phyloP scores from a whole-genome alignment of 192 early-diverging fungal species.

The Coemansia sp. region DNA sequence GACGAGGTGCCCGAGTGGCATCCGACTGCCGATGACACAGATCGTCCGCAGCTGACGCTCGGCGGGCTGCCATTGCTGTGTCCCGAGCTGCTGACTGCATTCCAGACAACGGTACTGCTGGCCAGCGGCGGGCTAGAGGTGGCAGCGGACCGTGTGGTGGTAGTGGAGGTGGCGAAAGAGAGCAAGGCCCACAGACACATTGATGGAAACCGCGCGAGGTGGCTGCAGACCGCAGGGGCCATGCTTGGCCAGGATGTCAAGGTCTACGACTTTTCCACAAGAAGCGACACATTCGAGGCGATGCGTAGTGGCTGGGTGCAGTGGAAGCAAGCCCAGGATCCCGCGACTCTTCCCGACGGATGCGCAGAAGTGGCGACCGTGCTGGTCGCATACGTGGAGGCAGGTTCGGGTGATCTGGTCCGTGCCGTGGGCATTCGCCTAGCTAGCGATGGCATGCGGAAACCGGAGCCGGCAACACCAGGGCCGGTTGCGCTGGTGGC shows the following conservation, averaged over 20 bases:
- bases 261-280: neutral
- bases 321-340: neutral
- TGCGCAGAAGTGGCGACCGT: neutral
- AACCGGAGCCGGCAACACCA: neutral
- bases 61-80: constrained; percentile 14
- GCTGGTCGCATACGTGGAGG: neutral
- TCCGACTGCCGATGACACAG: neutral
- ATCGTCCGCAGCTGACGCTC: constrained; percentile 7
- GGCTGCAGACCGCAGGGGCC: constrained; percentile 18
- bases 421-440: neutral
- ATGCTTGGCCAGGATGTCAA: constrained; percentile 10
- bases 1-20: constrained; percentile 1
- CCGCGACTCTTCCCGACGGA: neutral
- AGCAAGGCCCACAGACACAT: constrained; percentile 7
- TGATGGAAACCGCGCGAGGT: constrained; percentile 15
- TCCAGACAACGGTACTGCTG: neutral
- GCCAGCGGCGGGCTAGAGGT: neutral
- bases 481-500: constrained; percentile 15
- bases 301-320: neutral
- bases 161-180: neutral
- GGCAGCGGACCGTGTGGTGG: too few species aligned
- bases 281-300: neutral
- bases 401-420: neutral
- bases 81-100: constrained; percentile 2
- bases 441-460: neutral